A percentile compares a stretch with the other conserved stretches of the same genome.
Evolutionary conservation across 148 eudicot genomes (phyloP).

Genomic region (Rhododendron ferrugineum): DNA sequence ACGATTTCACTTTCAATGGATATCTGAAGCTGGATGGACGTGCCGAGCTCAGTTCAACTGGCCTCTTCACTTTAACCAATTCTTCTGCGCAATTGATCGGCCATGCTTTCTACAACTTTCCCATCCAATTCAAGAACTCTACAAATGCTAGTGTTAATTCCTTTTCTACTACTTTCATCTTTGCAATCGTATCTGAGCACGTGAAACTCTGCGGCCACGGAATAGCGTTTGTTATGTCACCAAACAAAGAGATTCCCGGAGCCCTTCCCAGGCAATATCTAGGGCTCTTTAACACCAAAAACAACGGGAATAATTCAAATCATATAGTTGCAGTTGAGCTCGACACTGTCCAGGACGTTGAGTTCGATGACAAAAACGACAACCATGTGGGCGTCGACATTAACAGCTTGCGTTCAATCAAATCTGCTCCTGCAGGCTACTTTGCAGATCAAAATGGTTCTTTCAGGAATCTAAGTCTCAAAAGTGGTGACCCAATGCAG

Average conservation of each 20-base stretch:
- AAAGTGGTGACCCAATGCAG: background rate
- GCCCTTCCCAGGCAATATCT: background rate
- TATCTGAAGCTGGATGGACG: background rate
- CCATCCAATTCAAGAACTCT: background rate
- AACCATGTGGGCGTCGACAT: background rate
- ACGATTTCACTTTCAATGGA: background rate
- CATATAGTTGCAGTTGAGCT: background rate
- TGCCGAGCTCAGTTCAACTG: background rate
- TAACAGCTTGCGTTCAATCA: background rate
- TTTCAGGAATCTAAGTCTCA: background rate
- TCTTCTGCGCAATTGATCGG: no score
- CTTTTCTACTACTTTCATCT: slow-evolving; percentile 2
- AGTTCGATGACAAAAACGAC: background rate
- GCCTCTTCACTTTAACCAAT: no score
- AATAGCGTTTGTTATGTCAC: background rate
- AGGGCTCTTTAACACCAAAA: no score
- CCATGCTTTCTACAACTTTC: background rate
- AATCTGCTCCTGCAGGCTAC: background rate
- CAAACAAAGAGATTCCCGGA: background rate
- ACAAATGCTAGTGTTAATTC: background rate
- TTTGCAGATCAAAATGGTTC: background rate
- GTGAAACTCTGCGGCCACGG: background rate
- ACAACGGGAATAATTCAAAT: background rate
- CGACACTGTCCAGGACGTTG: background rate
- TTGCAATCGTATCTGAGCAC: background rate